phyloP scores from a whole-genome alignment of 2,329 filamentous ascomycete species.

The Fusarium sp. region DNA sequence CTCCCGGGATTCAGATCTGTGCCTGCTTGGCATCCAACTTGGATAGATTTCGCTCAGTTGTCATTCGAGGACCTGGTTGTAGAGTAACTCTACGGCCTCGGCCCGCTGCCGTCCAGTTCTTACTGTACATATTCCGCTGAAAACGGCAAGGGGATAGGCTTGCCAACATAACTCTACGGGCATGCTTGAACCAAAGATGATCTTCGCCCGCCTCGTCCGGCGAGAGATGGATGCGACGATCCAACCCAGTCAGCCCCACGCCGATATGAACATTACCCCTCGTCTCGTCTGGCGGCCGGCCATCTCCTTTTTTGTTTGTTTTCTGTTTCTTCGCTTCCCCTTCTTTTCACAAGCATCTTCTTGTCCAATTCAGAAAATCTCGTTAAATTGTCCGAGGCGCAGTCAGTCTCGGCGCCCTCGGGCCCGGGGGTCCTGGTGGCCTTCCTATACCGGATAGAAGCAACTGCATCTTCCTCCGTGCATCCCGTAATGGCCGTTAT shows the following conservation, averaged over 20 bases:
- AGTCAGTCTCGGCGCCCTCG: slow-evolving; percentile 1
- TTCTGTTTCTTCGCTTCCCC: neutral
- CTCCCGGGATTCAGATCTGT: slow-evolving; percentile 22
- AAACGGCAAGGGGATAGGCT: neutral
- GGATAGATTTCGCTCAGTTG: neutral
- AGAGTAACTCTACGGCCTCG: neutral
- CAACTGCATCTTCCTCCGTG: slow-evolving; percentile 19
- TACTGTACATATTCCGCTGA: neutral
- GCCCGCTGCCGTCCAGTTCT: neutral
- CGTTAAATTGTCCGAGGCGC: slow-evolving; percentile 3
- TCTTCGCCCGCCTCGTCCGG: slow-evolving; percentile 28
- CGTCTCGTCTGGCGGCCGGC: neutral
- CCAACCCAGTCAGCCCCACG: slow-evolving; percentile 24
- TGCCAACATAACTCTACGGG: slow-evolving; percentile 6
- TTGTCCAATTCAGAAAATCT: neutral
- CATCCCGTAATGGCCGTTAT: slow-evolving; percentile 18
- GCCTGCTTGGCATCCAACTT: slow-evolving; percentile 10
- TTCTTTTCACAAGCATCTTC: slow-evolving; percentile 1
- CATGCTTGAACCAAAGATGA: slow-evolving; percentile 26
- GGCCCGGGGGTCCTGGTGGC: slow-evolving; percentile 3
- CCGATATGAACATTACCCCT: slow-evolving; percentile 14
- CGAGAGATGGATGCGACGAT: slow-evolving; percentile 11
- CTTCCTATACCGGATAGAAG: slow-evolving; percentile 32
- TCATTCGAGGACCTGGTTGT: neutral
- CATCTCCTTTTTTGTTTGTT: neutral